Conservation (phyloP, 768 basidiomycete species). For the Coprinopsis cinerea region DNA sequence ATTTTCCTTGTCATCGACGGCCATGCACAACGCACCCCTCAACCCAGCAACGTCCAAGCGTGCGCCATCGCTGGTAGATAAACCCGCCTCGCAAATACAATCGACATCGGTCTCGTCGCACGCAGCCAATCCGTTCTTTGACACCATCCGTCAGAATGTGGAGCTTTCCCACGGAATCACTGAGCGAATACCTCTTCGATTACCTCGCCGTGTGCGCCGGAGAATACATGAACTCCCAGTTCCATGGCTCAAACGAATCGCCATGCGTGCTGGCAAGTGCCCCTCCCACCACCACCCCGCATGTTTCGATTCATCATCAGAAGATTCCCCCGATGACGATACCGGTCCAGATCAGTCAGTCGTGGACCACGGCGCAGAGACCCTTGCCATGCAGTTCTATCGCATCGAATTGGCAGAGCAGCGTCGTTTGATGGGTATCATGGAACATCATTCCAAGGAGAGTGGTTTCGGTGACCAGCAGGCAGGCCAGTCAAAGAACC, state of each 20-base stretch:
- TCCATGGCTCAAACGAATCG: conserved; percentile 72
- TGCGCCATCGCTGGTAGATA: conserved; percentile 5
- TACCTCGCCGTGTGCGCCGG: conserved; percentile 41
- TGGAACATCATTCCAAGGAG: conserved; percentile 84
- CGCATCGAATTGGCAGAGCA: conserved; percentile 90
- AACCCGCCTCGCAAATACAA: conserved; percentile 13
- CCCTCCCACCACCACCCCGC: conserved; percentile 15
- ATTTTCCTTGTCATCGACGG: conserved; percentile 50
- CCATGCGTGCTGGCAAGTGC: conserved; percentile 38
- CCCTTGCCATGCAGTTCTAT: conserved; percentile 90
- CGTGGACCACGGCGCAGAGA: conserved; percentile 66
- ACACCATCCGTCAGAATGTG: conserved; percentile 83
- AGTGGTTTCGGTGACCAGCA: conserved; percentile 23
- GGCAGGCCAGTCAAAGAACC: conserved; percentile 10
- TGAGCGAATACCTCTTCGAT: conserved; percentile 74
- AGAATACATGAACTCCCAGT: conserved; percentile 76
- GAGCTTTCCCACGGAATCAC: conserved; percentile 74
- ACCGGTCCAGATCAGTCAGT: conserved; percentile 25
- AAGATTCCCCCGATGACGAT: conserved; percentile 27
- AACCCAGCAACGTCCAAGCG: conserved; percentile 18
- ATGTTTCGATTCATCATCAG: conserved; percentile 19
- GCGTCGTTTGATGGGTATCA: conserved; percentile 78
- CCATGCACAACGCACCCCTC: conserved; percentile 24
- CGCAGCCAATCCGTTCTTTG: conserved; percentile 88
- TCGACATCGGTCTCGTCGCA: conserved; percentile 21